Base-by-base conservation (phyloP, 371 early-diverging fungal genomes). In the Syncephalastrum contaminatum region DNA sequence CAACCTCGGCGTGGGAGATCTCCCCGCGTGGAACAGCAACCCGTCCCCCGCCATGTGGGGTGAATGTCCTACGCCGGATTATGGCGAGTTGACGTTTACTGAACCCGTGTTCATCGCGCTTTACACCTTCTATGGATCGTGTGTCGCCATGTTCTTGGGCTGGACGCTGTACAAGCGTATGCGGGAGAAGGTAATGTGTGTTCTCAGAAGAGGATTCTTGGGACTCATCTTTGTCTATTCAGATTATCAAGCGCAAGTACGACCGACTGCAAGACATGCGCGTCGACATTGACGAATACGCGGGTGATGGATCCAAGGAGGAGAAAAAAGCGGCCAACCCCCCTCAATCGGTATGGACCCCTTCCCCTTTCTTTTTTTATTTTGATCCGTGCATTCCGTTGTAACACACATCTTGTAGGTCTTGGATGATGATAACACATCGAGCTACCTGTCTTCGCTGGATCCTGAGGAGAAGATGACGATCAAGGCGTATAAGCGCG, bases 81-180 rank as follows among this genome's bases (percentile, higher is more conserved):
- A 66, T 53, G 80, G 76, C 21, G 54, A 62, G 60, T 64, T 84
- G 30, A 75, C 46, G 1, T 73, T 62, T 52, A 54, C 63, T 47
- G 80, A 73, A 30, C 68, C 64, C 53, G 64, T 70, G n/a, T 74
- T 73, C 47, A 73, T 83, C 51, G 75, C 84, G 4, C 53, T 80
- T 18, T 63, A 72, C 42, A 67, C 73, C 5, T 84, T 85, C 24
- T 73, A 84, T 36, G 81, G 81, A n/a, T 89, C 86, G 69, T 69
- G 87, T 24, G 72, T 76, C 5, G 65, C 76, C 20, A 64, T 86
- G 49, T 60, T 80, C 18, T 51, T 81, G 12, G 53, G 70, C 1
- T 88, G 88, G 58, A 72, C 71, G 24, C 30, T 77, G 1, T 89
- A 90, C 61, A 88, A 90, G 69, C 80, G 47, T 3, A 51, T 48